These are phyloP conservation scores for Liquidambar formosana DNA, from an alignment of 164 flowering plant genomes.

Conservation along the genomic window DNA sequence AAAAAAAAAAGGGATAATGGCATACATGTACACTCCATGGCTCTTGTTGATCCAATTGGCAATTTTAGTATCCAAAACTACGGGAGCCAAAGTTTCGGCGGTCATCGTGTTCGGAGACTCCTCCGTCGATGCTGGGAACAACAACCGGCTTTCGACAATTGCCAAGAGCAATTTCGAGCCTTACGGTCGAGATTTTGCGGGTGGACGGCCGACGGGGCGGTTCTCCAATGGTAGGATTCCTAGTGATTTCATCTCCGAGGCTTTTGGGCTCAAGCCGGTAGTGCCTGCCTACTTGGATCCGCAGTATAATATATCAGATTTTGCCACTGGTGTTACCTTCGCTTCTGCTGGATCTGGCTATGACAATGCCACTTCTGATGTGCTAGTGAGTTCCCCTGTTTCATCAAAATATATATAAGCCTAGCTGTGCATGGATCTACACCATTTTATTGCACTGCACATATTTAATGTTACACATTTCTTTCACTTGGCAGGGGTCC, in stretches of 20 bases:
- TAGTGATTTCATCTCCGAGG: constrained; percentile 49
- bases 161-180: constrained; percentile 54
- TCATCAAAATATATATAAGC: no score
- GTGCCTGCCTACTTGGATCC: constrained; percentile 62
- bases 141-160: constrained; percentile 42
- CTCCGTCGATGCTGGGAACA: constrained; percentile 55
- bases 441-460: no score
- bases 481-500: no score
- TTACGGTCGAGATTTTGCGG: constrained; percentile 49
- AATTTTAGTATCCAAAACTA: neutral
- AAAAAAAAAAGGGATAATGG: constrained; percentile 11
- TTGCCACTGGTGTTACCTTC: constrained; percentile 55
- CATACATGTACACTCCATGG: constrained; percentile 9
- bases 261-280: constrained; percentile 38
- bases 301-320: constrained; percentile 38
- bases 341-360: constrained; percentile 70
- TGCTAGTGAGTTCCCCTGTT: constrained; percentile 35
- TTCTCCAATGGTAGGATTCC: constrained; percentile 57
- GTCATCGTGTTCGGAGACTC: constrained; percentile 58
- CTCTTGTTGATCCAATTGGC: neutral
- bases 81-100: constrained; percentile 35
- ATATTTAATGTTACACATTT: no score
- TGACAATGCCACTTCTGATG: constrained; percentile 51
- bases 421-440: no score
- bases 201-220: constrained; percentile 49